These are phyloP conservation scores for Laguncularia racemosa DNA, from an alignment of 345 rosid species.

Conservation along the genomic window DNA sequence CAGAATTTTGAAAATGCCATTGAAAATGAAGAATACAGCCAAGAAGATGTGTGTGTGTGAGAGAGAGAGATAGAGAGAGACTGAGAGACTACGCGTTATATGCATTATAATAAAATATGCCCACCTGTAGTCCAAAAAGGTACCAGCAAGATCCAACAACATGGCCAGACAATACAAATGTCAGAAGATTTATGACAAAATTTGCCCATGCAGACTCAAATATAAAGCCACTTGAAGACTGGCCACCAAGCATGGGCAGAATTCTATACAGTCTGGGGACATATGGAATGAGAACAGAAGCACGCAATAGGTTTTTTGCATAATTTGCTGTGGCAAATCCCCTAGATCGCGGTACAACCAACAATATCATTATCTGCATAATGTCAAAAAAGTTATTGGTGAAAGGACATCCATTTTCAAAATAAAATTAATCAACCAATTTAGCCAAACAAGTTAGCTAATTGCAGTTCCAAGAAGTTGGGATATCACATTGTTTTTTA, in stretches of 20 bases:
- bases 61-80: constrained; percentile 1
- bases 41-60: too few species aligned
- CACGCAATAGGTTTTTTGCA: constrained; percentile 58
- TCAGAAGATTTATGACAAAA: constrained; percentile 75
- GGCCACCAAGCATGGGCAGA: constrained; percentile 68
- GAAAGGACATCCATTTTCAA: background rate
- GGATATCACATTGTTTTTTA: too few species aligned
- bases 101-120: constrained; percentile 4
- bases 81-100: background rate
- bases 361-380: constrained; percentile 49
- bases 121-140: constrained; percentile 79
- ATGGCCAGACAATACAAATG: constrained; percentile 67
- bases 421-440: too few species aligned
- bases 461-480: too few species aligned
- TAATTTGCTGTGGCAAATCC: constrained; percentile 48
- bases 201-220: constrained; percentile 91
- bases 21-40: too few species aligned
- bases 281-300: constrained; percentile 59
- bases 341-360: constrained; percentile 30
- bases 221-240: constrained; percentile 61
- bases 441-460: too few species aligned
- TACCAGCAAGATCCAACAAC: constrained; percentile 84
- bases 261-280: constrained; percentile 66
- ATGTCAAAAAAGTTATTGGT: background rate
- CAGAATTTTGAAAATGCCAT: too few species aligned